Evolutionary conservation across 768 basidiomycete species (phyloP).

Genomic region (Suillus placidus): DNA sequence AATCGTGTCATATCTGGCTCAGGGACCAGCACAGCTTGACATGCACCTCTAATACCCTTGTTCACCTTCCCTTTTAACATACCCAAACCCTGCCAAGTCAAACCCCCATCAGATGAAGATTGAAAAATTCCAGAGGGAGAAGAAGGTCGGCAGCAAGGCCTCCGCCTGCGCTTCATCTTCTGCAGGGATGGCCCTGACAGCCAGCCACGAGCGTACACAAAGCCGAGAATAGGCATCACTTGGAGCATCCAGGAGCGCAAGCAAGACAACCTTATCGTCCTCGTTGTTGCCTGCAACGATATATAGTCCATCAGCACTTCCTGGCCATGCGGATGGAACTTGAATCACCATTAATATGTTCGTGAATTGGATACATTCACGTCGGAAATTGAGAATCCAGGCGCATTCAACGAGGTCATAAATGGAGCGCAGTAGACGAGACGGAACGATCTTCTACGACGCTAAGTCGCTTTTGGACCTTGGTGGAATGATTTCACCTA

Average conservation of each 20-base stretch:
- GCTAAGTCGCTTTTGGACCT: conserved; percentile 23
- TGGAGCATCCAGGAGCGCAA: conserved; percentile 43
- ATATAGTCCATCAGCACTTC: neutral
- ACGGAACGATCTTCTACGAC: conserved; percentile 35
- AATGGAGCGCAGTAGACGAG: conserved; percentile 51
- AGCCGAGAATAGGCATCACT: conserved; percentile 48
- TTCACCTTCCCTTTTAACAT: conserved; percentile 11
- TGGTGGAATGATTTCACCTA: conserved; percentile 25
- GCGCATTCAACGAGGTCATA: conserved; percentile 65
- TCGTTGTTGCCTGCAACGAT: neutral
- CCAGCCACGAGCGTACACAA: conserved; percentile 37
- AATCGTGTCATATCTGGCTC: conserved; percentile 57
- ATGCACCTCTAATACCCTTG: conserved; percentile 33
- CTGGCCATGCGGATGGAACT: neutral
- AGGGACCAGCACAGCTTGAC: conserved; percentile 44
- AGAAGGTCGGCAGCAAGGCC: neutral
- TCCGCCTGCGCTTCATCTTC: conserved; percentile 1
- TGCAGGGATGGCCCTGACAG: neutral
- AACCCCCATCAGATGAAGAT: neutral
- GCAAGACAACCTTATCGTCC: conserved; percentile 21
- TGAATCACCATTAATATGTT: conserved; percentile 16
- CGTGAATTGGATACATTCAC: conserved; percentile 44
- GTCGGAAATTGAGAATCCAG: conserved; percentile 56
- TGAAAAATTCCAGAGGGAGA: neutral
- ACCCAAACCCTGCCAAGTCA: neutral